Conservation (phyloP, 306 rosid species). For the Lathyrus tuberosus region DNA sequence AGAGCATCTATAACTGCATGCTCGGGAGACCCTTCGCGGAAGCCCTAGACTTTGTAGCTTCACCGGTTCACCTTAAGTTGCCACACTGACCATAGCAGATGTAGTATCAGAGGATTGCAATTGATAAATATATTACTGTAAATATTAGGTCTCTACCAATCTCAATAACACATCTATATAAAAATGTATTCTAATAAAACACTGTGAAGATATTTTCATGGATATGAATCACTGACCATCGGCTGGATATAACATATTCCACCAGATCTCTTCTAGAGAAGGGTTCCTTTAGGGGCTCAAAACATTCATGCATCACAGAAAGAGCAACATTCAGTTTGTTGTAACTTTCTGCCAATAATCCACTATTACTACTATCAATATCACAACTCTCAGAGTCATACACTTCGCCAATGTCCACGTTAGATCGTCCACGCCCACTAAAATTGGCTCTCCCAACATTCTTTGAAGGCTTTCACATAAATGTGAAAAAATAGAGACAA, state of each 20-base stretch:
- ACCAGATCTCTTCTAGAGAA: constrained; percentile 59
- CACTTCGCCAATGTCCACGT: constrained; percentile 76
- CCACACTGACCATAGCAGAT: too few species aligned
- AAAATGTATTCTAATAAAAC: too few species aligned
- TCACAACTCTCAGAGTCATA: constrained; percentile 34
- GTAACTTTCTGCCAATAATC: constrained; percentile 51
- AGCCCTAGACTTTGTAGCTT: too few species aligned
- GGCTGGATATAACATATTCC: constrained; percentile 72
- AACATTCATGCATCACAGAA: constrained; percentile 84
- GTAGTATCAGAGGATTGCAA: too few species aligned
- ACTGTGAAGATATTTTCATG: too few species aligned
- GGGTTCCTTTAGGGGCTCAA: constrained; percentile 77
- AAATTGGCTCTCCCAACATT: constrained; percentile 56
- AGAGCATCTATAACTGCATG: too few species aligned
- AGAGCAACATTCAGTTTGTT: constrained; percentile 81
- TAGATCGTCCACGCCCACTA: constrained; percentile 57
- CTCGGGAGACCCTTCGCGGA: too few species aligned
- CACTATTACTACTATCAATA: constrained; percentile 30
- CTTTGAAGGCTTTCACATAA: constrained; percentile 55
- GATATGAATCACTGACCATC: too few species aligned
- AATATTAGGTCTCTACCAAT: too few species aligned
- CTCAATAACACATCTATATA: too few species aligned
- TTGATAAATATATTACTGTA: too few species aligned
- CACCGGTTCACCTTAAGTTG: too few species aligned
- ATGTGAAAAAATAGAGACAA: constrained; percentile 52